Conservation (phyloP, 148 eudicot genomes). For the Selenicereus undatus region DNA sequence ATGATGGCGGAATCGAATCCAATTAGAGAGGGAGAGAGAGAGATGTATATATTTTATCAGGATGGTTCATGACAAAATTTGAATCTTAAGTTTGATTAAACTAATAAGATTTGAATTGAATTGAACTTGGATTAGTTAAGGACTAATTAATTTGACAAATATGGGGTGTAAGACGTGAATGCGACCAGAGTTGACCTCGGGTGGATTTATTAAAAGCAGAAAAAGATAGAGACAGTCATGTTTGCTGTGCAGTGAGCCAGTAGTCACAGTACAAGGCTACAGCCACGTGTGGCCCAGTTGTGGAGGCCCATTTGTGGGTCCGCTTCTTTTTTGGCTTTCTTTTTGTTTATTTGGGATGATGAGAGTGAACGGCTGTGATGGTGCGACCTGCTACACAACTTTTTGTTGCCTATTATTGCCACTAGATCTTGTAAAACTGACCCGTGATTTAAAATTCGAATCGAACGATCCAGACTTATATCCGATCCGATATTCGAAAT, state of each 20-base stretch:
- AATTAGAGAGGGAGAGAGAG: conserved; percentile 1
- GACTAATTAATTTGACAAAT: background rate
- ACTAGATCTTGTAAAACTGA: too few relatives aligned
- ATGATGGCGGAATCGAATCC: conserved; percentile 2
- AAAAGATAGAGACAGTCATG: background rate
- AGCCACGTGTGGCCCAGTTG: background rate
- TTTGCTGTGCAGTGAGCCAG: background rate
- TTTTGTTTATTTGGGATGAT: background rate
- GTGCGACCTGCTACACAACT: background rate
- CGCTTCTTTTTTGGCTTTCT: too few relatives aligned
- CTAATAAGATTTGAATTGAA: conserved; percentile 24
- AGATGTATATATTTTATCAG: background rate
- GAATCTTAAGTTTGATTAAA: conserved; percentile 38
- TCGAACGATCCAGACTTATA: too few relatives aligned
- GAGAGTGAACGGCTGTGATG: background rate
- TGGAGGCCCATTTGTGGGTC: background rate
- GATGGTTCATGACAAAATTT: conserved; percentile 36
- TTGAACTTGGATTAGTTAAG: conserved; percentile 5
- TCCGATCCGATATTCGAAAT: too few relatives aligned
- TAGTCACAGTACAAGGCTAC: background rate
- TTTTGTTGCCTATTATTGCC: background rate
- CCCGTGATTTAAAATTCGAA: too few relatives aligned
- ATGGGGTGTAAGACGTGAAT: conserved; percentile 15
- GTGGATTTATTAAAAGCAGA: background rate
- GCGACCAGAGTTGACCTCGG: conserved; percentile 23